Percentiles rank a stretch among this genome's conserved stretches.
phyloP scores from a whole-genome alignment of 148 eudicot species.

The Rhododendron kiyosumense region DNA sequence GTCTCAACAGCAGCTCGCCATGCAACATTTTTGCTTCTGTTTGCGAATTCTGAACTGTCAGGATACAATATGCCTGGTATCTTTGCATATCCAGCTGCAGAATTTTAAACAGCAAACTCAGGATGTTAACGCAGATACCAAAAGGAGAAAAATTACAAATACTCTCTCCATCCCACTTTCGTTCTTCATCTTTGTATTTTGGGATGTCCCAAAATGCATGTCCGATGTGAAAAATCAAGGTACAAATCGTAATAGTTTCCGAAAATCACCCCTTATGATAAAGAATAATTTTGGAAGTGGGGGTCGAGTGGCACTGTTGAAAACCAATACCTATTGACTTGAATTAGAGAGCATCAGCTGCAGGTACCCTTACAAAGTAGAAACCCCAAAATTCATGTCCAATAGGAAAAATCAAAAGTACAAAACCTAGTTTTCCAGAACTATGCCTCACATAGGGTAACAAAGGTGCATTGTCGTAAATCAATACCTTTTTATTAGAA shows the following conservation, averaged over 20 bases:
- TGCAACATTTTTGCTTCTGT: slow-evolving; percentile 53
- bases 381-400: background rate
- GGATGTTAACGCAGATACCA: slow-evolving; percentile 1
- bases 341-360: background rate
- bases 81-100: slow-evolving; percentile 70
- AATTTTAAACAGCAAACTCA: slow-evolving; percentile 18
- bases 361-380: background rate
- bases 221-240: background rate
- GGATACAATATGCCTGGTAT: slow-evolving; percentile 47
- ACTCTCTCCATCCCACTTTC: background rate
- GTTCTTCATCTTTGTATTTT: background rate
- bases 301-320: background rate
- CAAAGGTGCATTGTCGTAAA: background rate
- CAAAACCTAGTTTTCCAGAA: background rate
- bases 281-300: background rate
- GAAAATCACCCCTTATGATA: background rate
- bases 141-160: background rate
- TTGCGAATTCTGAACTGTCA: slow-evolving; percentile 47
- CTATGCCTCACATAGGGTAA: background rate
- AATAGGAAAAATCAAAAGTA: background rate
- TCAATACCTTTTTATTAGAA: background rate
- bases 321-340: background rate
- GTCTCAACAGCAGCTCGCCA: slow-evolving; percentile 89
- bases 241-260: background rate
- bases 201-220: background rate